Evolutionary conservation across 305 asterid genomes (phyloP).

Genomic region (Plantago lanceolata): DNA sequence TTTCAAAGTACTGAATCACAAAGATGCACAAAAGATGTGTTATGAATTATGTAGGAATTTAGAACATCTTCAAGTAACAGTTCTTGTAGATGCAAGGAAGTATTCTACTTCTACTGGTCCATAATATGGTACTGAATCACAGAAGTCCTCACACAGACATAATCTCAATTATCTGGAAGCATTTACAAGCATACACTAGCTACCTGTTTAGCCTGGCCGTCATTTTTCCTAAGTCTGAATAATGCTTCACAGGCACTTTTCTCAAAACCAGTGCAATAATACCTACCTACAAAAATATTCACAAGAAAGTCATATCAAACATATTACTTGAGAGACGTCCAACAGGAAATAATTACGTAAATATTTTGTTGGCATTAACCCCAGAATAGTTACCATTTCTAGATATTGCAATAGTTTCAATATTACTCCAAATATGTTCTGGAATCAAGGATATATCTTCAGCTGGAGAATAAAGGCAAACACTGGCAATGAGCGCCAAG

Average conservation of each 20-base stretch:
- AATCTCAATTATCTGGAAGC: neutral
- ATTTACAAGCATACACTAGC: slow-evolving; percentile 17
- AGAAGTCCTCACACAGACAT: too few relatives aligned
- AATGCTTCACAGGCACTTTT: slow-evolving; percentile 76
- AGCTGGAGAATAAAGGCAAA: slow-evolving; percentile 70
- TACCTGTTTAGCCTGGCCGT: slow-evolving; percentile 86
- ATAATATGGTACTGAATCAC: too few relatives aligned
- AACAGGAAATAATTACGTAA: slow-evolving; percentile 2
- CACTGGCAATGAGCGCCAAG: slow-evolving; percentile 70
- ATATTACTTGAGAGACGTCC: slow-evolving; percentile 9
- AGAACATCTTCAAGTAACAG: too few relatives aligned
- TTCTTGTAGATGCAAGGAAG: too few relatives aligned
- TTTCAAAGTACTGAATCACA: too few relatives aligned
- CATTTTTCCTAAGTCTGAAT: slow-evolving; percentile 61
- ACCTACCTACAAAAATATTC: slow-evolving; percentile 44
- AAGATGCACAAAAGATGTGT: too few relatives aligned
- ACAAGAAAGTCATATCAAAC: slow-evolving; percentile 22
- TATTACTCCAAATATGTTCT: slow-evolving; percentile 74
- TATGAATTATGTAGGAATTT: too few relatives aligned
- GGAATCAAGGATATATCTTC: slow-evolving; percentile 86
- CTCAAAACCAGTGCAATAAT: slow-evolving; percentile 52
- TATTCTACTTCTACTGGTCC: too few relatives aligned
- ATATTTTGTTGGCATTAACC: slow-evolving; percentile 18
- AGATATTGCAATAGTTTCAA: slow-evolving; percentile 67
- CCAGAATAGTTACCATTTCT: slow-evolving; percentile 47